phyloP scores from a whole-genome alignment of 768 basidiomycete genomes.

The Rhodocollybia butyracea region DNA sequence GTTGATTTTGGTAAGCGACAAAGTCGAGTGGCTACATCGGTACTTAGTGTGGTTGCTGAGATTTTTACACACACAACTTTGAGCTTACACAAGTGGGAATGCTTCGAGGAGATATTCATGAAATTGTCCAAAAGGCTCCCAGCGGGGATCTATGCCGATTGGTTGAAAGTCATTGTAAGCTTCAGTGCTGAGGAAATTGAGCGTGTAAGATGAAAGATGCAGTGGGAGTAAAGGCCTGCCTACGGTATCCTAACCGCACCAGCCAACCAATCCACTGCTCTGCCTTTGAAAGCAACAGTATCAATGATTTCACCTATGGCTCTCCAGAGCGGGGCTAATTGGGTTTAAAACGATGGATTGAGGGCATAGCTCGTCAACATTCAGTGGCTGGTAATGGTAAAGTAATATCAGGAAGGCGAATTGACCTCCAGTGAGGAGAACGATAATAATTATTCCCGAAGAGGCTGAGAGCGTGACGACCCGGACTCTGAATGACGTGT shows the following conservation, averaged over 20 bases:
- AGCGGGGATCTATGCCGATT: slow-evolving; percentile 23
- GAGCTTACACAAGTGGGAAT: slow-evolving; percentile 11
- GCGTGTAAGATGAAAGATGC: neutral
- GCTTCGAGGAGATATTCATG: slow-evolving; percentile 7
- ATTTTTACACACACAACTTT: neutral
- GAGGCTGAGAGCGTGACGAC: too few relatives aligned
- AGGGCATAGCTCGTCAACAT: neutral
- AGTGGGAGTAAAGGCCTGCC: neutral
- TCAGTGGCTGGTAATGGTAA: neutral
- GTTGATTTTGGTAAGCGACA: too few relatives aligned
- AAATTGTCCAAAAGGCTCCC: slow-evolving; percentile 10
- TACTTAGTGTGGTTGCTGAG: neutral
- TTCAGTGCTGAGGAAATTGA: slow-evolving; percentile 22
- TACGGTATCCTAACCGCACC: slow-evolving; percentile 30
- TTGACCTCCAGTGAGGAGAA: neutral
- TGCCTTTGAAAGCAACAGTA: slow-evolving; percentile 21
- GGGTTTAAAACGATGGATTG: neutral
- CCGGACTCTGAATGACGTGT: too few relatives aligned
- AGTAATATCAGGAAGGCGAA: too few relatives aligned
- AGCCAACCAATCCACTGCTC: too few relatives aligned
- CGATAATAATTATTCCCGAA: too few relatives aligned
- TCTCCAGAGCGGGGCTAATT: neutral
- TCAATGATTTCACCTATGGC: slow-evolving; percentile 5
- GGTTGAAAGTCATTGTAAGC: slow-evolving; percentile 22
- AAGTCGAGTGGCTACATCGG: slow-evolving; percentile 7